These are phyloP conservation scores for Cymbopogon flexuosus DNA, from an alignment of 202 grass and related monocot species.

Conservation along the genomic window DNA sequence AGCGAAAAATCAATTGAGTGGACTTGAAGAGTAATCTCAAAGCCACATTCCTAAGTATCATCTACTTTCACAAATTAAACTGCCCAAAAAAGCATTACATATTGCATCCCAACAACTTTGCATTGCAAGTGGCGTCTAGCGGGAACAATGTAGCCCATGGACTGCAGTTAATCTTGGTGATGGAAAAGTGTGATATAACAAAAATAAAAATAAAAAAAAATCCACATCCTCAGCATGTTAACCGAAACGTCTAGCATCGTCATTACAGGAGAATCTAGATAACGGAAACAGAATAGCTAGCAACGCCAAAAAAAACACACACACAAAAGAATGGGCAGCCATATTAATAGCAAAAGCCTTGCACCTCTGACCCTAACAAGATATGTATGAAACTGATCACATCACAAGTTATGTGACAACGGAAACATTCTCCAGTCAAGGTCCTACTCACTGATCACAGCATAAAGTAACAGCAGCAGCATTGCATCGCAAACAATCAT, in stretches of 20 bases:
- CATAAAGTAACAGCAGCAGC: background rate
- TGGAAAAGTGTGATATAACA: background rate
- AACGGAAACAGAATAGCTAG: background rate
- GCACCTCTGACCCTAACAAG: background rate
- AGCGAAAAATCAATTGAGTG: background rate
- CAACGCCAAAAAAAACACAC: background rate
- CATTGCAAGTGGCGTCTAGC: background rate
- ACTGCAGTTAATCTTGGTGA: background rate
- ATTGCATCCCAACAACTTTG: slow-evolving; percentile 2
- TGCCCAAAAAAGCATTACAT: background rate
- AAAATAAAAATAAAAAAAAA: background rate
- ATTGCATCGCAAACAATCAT: background rate
- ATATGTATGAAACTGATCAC: background rate
- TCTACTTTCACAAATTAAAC: background rate
- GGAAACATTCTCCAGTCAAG: background rate
- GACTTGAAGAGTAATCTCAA: background rate
- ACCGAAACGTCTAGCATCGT: background rate
- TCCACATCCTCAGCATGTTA: background rate
- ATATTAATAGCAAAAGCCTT: background rate
- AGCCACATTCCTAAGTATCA: background rate
- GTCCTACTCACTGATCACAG: background rate
- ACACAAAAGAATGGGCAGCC: background rate
- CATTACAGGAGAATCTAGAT: background rate
- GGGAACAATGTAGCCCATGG: background rate
- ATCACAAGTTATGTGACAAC: background rate